Percentiles rank a stretch among this genome's conserved stretches.
These are phyloP conservation scores for Trypanosoma lewisi DNA, from an alignment of 208 protist genomes.

Conservation along the genomic window DNA sequence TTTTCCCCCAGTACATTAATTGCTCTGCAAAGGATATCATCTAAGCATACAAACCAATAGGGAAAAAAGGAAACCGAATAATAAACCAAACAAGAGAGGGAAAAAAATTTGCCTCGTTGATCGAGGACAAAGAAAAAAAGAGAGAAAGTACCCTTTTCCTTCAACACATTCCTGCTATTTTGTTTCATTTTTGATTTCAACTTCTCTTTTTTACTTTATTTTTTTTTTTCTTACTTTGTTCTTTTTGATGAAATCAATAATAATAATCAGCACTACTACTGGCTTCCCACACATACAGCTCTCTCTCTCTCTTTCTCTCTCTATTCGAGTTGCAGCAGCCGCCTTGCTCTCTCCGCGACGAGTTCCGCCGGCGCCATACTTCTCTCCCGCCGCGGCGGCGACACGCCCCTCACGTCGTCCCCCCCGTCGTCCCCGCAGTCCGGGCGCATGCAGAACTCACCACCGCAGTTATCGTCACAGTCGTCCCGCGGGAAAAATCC, in stretches of 20 bases:
- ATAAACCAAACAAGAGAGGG: no score
- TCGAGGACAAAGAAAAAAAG: no score
- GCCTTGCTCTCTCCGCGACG: constrained; percentile 8
- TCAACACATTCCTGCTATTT: constrained; percentile 10
- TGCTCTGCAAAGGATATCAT: no score
- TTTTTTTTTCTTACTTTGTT: constrained; percentile 16
- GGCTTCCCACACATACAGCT: no score
- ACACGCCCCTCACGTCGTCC: constrained; percentile 29
- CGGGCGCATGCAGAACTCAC: not conserved
- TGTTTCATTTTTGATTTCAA: not conserved
- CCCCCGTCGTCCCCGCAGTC: not conserved
- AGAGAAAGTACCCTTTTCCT: no score
- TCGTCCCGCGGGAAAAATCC: no score
- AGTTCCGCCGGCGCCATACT: constrained; percentile 53
- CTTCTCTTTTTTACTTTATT: constrained; percentile 6
- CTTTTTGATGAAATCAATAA: constrained; percentile 16
- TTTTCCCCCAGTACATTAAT: no score
- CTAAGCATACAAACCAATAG: no score
- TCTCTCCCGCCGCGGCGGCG: constrained; percentile 47
- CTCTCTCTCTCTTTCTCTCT: not conserved
- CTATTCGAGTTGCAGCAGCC: constrained; percentile 11
- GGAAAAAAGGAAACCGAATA: no score
- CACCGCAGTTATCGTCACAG: not conserved
- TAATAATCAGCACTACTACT: constrained; percentile 5
- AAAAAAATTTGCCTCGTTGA: no score